Percentiles rank a stretch among this genome's conserved stretches.
phyloP scores from a whole-genome alignment of 2,329 filamentous ascomycete genomes.

The Fusarium sarcochroum region DNA sequence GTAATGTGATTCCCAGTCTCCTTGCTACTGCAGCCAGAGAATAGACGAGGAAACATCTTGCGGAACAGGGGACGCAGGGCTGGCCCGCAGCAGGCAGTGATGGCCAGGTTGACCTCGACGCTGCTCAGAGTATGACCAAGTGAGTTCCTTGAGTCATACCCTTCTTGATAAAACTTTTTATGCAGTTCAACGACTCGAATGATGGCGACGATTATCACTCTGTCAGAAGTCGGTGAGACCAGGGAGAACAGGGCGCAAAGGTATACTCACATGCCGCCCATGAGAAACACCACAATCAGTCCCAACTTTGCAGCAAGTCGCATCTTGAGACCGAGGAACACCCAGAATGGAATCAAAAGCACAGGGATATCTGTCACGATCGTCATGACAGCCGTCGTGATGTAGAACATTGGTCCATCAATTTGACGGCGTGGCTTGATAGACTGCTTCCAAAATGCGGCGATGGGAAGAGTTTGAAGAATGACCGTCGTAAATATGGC shows the following conservation, averaged over 20 bases:
- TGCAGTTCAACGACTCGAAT: constrained; percentile 51
- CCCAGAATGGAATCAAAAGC: constrained; percentile 56
- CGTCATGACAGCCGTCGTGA: constrained; percentile 55
- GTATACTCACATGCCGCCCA: constrained; percentile 55
- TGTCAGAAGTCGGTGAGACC: constrained; percentile 13
- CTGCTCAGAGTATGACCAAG: constrained; percentile 34
- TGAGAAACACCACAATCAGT: constrained; percentile 57
- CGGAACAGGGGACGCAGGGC: constrained; percentile 40
- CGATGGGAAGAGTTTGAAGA: constrained; percentile 58
- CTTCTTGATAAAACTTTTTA: constrained; percentile 18
- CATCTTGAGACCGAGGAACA: constrained; percentile 59
- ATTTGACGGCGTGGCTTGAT: constrained; percentile 25
- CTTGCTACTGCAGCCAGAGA: constrained; percentile 35
- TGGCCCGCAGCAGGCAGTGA: constrained; percentile 55
- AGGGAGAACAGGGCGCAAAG: no score
- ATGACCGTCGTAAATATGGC: constrained; percentile 56
- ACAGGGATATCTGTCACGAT: constrained; percentile 60
- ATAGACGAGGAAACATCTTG: constrained; percentile 43
- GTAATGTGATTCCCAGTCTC: constrained; percentile 25
- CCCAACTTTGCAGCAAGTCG: constrained; percentile 55
- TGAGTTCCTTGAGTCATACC: no score
- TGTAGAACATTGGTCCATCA: constrained; percentile 54
- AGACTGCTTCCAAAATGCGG: constrained; percentile 50
- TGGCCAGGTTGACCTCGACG: constrained; percentile 56
- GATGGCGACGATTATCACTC: constrained; percentile 52